Conservation (phyloP, 2,329 filamentous ascomycete species). For the Hymenoscyphus infarciens region DNA sequence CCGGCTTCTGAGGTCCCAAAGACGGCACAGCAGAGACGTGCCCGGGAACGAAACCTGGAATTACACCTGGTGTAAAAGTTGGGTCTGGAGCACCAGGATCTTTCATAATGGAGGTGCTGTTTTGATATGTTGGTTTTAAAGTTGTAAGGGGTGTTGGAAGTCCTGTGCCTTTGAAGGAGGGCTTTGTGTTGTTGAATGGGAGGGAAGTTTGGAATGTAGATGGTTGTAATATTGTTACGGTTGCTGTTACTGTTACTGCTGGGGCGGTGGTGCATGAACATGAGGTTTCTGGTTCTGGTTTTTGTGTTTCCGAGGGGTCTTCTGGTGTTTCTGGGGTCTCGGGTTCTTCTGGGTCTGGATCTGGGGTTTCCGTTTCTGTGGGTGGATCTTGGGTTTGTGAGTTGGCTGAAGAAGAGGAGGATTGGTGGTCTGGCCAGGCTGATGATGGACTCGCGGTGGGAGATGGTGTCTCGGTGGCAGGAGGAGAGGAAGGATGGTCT, state of each 20-base stretch:
- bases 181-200: too few species aligned
- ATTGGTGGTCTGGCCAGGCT: neutral
- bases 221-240: neutral
- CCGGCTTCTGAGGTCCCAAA: too few species aligned
- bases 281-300: neutral
- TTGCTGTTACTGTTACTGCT: neutral
- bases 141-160: neutral
- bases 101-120: neutral
- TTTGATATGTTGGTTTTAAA: neutral
- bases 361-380: neutral
- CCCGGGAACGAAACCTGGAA: neutral
- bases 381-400: neutral
- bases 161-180: too few species aligned
- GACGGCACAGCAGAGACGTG: neutral
- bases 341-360: neutral
- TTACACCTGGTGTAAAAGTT: neutral
- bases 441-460: neutral
- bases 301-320: neutral
- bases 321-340: neutral
- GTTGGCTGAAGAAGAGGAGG: neutral
- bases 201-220: neutral
- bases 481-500: neutral
- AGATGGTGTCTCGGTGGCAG: neutral
- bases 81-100: neutral
- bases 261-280: neutral